Conservation (phyloP, 768 basidiomycete species). For the Holtermanniella nyarrowii region DNA sequence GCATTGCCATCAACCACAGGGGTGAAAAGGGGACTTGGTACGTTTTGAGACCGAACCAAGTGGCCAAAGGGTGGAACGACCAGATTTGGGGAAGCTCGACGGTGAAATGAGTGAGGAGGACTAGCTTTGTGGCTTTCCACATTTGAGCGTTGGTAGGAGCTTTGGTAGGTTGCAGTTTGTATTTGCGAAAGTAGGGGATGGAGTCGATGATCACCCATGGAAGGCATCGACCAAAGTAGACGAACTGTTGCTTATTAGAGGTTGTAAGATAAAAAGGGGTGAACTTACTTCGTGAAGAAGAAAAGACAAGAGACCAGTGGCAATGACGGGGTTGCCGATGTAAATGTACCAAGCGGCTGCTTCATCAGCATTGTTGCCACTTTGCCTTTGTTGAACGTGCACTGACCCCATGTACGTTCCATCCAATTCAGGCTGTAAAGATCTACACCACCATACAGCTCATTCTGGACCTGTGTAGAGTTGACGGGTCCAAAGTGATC, state of each 20-base stretch:
- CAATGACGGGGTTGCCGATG: conserved; percentile 80
- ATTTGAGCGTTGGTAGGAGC: conserved; percentile 69
- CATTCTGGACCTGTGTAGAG: conserved; percentile 83
- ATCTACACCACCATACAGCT: conserved; percentile 38
- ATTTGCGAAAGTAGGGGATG: conserved; percentile 83
- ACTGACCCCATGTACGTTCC: conserved; percentile 66
- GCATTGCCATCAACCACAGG: conserved; percentile 57
- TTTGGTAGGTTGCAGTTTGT: conserved; percentile 85
- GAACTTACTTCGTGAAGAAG: conserved; percentile 76
- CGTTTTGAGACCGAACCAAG: conserved; percentile 76
- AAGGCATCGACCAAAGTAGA: conserved; percentile 90
- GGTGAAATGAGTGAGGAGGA: conserved; percentile 89
- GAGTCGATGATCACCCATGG: conserved; percentile 94
- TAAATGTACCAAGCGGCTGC: conserved; percentile 58
- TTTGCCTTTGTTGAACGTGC: no score
- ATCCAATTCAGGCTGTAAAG: conserved; percentile 30
- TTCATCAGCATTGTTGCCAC: neutral
- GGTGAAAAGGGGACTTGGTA: conserved; percentile 86
- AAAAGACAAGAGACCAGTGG: conserved; percentile 89
- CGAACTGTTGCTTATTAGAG: conserved; percentile 49
- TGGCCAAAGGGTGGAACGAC: conserved; percentile 84
- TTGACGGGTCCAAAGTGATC: conserved; percentile 49
- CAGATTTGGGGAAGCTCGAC: conserved; percentile 85
- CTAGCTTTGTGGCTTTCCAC: conserved; percentile 91
- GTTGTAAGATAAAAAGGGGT: neutral